A percentile compares a stretch with the other conserved stretches of the same genome.
phyloP scores from a whole-genome alignment of 1,284 basidiomycete species.

The Rhodotorula sp. region DNA sequence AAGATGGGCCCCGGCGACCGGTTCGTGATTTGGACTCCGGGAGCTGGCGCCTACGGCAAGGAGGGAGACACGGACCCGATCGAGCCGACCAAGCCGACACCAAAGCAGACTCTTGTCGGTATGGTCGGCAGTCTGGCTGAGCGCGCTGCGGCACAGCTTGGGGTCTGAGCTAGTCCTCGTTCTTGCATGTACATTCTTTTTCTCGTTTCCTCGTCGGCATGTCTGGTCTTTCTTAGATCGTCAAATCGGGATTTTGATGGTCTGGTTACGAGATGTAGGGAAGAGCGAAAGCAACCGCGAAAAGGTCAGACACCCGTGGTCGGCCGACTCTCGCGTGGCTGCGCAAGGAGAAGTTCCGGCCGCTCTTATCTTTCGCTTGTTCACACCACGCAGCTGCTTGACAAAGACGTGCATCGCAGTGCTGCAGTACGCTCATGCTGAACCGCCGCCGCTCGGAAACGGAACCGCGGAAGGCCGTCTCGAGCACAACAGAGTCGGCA shows the following conservation, averaged over 20 bases:
- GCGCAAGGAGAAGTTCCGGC: too few relatives aligned
- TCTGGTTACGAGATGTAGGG: too few relatives aligned
- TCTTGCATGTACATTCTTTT: too few relatives aligned
- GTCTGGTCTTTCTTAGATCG: too few relatives aligned
- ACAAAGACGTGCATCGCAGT: too few relatives aligned
- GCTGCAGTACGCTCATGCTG: constrained; percentile 5
- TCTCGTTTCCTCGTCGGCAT: too few relatives aligned
- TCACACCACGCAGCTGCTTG: too few relatives aligned
- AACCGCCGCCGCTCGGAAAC: constrained; percentile 7
- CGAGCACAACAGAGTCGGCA: not conserved
- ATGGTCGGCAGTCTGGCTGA: constrained; percentile 30
- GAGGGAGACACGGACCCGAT: not conserved
- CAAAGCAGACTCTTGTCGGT: constrained; percentile 49
- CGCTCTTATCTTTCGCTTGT: too few relatives aligned
- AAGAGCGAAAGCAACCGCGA: too few relatives aligned
- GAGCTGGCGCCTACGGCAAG: constrained; percentile 56
- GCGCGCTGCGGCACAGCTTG: constrained; percentile 28
- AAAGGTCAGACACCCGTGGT: too few relatives aligned
- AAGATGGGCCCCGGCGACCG: constrained; percentile 80
- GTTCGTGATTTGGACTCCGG: constrained; percentile 81
- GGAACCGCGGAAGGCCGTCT: not conserved
- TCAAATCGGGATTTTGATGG: too few relatives aligned
- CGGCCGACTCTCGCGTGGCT: too few relatives aligned
- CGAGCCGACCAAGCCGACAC: not conserved
- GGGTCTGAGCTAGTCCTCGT: constrained; percentile 2